A percentile compares a stretch with the other conserved stretches of the same genome.
These are phyloP conservation scores for Plantago ovata DNA, from an alignment of 257 asterid genomes.

Conservation along the genomic window DNA sequence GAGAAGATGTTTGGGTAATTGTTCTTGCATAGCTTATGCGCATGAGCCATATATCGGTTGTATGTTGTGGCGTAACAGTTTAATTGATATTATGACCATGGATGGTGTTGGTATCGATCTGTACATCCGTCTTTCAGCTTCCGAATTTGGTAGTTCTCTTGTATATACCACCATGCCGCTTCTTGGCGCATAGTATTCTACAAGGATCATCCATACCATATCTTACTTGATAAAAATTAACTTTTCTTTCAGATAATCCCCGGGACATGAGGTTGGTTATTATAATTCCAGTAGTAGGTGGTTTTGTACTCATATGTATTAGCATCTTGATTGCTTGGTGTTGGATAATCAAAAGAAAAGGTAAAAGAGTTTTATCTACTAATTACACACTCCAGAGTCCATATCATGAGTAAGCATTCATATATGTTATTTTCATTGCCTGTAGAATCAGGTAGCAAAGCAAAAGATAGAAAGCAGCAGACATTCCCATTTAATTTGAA, in stretches of 20 bases:
- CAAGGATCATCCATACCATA: no score
- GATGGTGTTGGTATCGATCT: no score
- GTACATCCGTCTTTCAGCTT: slow-evolving; percentile 22
- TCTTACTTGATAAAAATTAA: no score
- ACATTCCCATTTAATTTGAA: slow-evolving; percentile 21
- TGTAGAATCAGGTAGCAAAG: slow-evolving; percentile 12
- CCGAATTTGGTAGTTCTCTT: slow-evolving; percentile 30
- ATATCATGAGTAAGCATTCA: no score
- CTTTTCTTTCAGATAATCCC: no score
- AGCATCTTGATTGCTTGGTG: slow-evolving; percentile 15
- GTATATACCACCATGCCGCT: no score
- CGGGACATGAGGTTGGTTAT: background rate
- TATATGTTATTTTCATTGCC: background rate
- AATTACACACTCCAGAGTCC: no score
- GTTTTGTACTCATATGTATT: background rate
- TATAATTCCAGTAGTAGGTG: background rate
- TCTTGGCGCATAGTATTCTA: no score
- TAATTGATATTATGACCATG: slow-evolving; percentile 23
- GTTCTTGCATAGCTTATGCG: slow-evolving; percentile 23
- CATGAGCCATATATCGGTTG: slow-evolving; percentile 20
- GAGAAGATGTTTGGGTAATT: no score
- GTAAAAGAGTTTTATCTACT: no score
- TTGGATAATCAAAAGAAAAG: slow-evolving; percentile 12
- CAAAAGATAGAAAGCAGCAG: slow-evolving; percentile 23
- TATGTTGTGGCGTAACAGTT: slow-evolving; percentile 20